A percentile compares a stretch with the other conserved stretches of the same genome.
These are phyloP conservation scores for Hypoxylon trugodes DNA, from an alignment of 495 filamentous ascomycete species.

Conservation along the genomic window DNA sequence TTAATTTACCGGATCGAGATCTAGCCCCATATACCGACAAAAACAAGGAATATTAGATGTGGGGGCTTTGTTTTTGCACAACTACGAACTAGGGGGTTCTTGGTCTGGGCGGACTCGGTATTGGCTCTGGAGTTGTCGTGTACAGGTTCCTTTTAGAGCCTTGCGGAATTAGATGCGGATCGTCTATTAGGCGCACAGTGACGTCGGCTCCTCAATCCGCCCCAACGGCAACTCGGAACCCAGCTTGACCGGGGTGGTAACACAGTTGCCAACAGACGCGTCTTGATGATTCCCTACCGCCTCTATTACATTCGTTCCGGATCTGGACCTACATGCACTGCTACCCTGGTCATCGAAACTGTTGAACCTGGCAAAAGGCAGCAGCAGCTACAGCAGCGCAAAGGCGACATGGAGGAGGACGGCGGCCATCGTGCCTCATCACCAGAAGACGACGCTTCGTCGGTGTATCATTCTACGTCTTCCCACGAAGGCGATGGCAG, in stretches of 20 bases:
- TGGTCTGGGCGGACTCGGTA: constrained; percentile 15
- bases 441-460: constrained; percentile 21
- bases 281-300: constrained; percentile 16
- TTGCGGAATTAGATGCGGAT: constrained; percentile 20
- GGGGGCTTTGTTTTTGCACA: constrained; percentile 8
- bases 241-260: constrained; percentile 15
- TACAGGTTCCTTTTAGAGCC: constrained; percentile 13
- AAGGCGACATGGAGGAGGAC: constrained; percentile 34
- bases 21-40: constrained; percentile 8
- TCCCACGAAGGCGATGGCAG: constrained; percentile 30
- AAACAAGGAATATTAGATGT: constrained; percentile 17
- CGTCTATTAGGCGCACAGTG: constrained; percentile 13
- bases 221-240: constrained; percentile 8
- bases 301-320: constrained; percentile 12
- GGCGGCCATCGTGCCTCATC: constrained; percentile 29
- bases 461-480: constrained; percentile 14
- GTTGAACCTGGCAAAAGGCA: constrained; percentile 8
- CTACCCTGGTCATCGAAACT: constrained; percentile 14
- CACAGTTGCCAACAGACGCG: constrained; percentile 6
- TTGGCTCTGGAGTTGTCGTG: neutral
- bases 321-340: neutral
- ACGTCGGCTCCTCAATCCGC: constrained; percentile 26
- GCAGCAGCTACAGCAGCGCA: neutral
- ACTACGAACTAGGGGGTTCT: constrained; percentile 4
- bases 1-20: constrained; percentile 17